Base-by-base conservation (phyloP, 257 asterid genomes). In the Dorcoceras hygrometricum region DNA sequence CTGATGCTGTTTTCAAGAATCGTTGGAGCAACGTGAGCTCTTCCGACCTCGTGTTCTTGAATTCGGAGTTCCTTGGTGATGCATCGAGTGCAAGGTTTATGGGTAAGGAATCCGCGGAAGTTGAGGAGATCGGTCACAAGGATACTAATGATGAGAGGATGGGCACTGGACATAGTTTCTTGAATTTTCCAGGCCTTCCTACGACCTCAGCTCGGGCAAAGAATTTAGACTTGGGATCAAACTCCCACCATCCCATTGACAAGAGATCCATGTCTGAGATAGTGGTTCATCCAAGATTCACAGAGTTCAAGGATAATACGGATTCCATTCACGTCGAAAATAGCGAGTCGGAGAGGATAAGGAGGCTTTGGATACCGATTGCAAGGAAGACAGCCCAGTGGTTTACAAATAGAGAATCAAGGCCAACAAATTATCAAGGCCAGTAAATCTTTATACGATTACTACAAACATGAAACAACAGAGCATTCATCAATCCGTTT, bases 251-350 rank as follows among this genome's bases (percentile, higher is more conserved):
- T 24, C 71, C 69, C 4, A 69, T 53, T 28, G 84, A 79, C 10
- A 79, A 84, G 76, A 76, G 95, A 73, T 79, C 91, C 56, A 81
- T 89, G 89, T 91, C 93, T 0, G 98, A 89, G 75, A 89, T 91
- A 22, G 51, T 75, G 26, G 81, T 75, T 28, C 86, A 85, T 76
- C 82, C 95, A 7, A 85, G 98, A 81, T 80, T 75, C 63, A 63
- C 61, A 0, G 83, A 79, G 51, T 19, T 67, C 27, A 48, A 34
- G 43, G 73, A 31, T 25, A 29, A 32, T 54, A 51, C 65, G 53
- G 82, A 71, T 32, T 57, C 60, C 4, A 61, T 66, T 69, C 14
- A 4, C 9, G 51, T 43, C 5, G 67, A 66, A 59, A 75, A 59
- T 54, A 54, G 62, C 65, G 62, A 79, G 48, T 93, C 85, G 60